Evolutionary conservation across 1,139 yeast species (phyloP).

Genomic region (Suhomyces atakaporum): DNA sequence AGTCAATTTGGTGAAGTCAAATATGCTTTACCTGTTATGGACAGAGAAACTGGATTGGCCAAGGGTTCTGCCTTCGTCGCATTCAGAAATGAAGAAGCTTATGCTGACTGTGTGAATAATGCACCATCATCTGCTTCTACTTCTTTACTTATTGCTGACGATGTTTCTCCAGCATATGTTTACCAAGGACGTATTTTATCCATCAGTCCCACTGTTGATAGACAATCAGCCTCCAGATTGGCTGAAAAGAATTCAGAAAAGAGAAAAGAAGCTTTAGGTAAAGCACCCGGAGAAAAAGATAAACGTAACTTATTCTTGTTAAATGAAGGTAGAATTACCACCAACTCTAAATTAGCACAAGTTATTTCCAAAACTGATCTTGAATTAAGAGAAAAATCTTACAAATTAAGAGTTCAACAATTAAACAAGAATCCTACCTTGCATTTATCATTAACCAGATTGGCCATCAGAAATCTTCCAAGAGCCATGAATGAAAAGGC

Average conservation of each 20-base stretch:
- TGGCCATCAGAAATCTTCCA: slow-evolving; percentile 92
- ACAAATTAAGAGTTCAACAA: slow-evolving; percentile 83
- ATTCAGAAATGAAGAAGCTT: slow-evolving; percentile 62
- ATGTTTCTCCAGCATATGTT: slow-evolving; percentile 84
- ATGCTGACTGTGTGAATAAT: slow-evolving; percentile 64
- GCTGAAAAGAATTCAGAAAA: slow-evolving; percentile 73
- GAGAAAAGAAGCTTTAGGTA: slow-evolving; percentile 77
- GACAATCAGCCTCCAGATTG: slow-evolving; percentile 78
- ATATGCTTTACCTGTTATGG: slow-evolving; percentile 92
- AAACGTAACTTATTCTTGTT: slow-evolving; percentile 80
- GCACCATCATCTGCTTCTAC: slow-evolving; percentile 81
- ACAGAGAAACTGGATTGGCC: slow-evolving; percentile 80
- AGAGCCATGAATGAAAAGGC: slow-evolving; percentile 88
- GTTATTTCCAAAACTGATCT: slow-evolving; percentile 69
- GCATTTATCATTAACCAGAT: slow-evolving; percentile 88
- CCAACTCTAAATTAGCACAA: slow-evolving; percentile 77
- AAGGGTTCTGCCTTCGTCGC: slow-evolving; percentile 97
- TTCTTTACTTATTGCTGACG: slow-evolving; percentile 87
- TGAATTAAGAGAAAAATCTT: slow-evolving; percentile 87
- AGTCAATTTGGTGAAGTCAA: slow-evolving; percentile 81
- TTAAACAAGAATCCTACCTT: slow-evolving; percentile 86
- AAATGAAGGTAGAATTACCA: slow-evolving; percentile 91
- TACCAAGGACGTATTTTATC: slow-evolving; percentile 90
- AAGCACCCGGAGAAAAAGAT: slow-evolving; percentile 77
- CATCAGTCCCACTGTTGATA: slow-evolving; percentile 80